Evolutionary conservation across 371 early-diverging fungal genomes (phyloP).

Genomic region (Circinella umbellata): DNA sequence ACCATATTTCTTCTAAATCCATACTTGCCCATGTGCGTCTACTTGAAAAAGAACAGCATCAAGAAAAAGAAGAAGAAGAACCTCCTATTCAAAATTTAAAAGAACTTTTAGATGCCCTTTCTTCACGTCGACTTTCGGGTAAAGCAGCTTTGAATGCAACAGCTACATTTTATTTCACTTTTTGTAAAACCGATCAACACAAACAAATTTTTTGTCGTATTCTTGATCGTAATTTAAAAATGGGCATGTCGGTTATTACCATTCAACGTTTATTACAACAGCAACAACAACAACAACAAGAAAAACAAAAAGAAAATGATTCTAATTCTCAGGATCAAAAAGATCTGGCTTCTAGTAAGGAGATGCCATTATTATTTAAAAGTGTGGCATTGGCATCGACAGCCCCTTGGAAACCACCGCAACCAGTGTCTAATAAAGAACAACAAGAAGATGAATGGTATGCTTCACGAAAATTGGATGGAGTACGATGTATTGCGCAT

Average conservation of each 20-base stretch:
- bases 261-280: slow-evolving; percentile 31
- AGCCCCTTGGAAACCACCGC: background rate
- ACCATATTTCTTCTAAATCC: slow-evolving; percentile 34
- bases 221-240: slow-evolving; percentile 59
- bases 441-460: slow-evolving; percentile 34
- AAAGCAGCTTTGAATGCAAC: slow-evolving; percentile 46
- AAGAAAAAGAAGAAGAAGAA: background rate
- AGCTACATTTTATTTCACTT: slow-evolving; percentile 35
- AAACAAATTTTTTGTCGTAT: slow-evolving; percentile 53
- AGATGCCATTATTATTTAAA: background rate
- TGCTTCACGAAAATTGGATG: slow-evolving; percentile 65
- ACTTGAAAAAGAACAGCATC: background rate
- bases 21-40: slow-evolving; percentile 23
- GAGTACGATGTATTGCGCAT: slow-evolving; percentile 58
- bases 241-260: slow-evolving; percentile 48
- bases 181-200: slow-evolving; percentile 30
- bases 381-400: slow-evolving; percentile 49
- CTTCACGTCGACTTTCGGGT: slow-evolving; percentile 52
- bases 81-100: slow-evolving; percentile 10
- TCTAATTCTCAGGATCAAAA: too few species aligned
- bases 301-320: too few species aligned
- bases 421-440: background rate
- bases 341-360: too few species aligned
- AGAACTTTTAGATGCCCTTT: slow-evolving; percentile 43
- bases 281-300: background rate